These are phyloP conservation scores for Termitomyces sp. DNA, from an alignment of 768 basidiomycete species.

Conservation along the genomic window DNA sequence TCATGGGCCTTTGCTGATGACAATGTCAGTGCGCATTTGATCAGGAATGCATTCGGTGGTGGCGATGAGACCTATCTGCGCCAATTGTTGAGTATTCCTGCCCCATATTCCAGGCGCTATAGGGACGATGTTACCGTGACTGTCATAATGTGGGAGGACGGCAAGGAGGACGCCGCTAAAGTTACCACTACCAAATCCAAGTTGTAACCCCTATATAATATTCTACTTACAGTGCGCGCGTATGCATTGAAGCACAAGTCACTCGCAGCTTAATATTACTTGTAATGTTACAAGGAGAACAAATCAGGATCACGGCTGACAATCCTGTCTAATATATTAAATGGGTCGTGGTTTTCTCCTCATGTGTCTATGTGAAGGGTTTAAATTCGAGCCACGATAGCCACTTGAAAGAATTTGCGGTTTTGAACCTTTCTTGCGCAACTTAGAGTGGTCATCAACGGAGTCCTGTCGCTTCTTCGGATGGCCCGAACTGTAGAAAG, in stretches of 20 bases:
- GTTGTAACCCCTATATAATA: conserved; percentile 32
- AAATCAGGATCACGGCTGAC: background rate
- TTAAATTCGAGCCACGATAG: conserved; percentile 7
- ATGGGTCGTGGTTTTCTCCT: conserved; percentile 13
- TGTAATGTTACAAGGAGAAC: conserved; percentile 12
- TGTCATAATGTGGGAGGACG: conserved; percentile 81
- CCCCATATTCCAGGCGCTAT: conserved; percentile 69
- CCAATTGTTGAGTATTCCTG: conserved; percentile 72
- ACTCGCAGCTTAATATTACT: conserved; percentile 5
- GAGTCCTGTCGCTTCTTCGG: conserved; percentile 26
- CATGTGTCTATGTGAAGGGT: conserved; percentile 7
- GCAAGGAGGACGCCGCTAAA: conserved; percentile 37
- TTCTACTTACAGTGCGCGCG: background rate
- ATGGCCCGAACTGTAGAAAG: conserved; percentile 26
- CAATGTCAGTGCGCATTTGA: conserved; percentile 76
- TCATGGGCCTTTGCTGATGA: conserved; percentile 79
- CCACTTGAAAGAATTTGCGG: background rate
- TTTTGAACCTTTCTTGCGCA: background rate
- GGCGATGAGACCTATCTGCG: conserved; percentile 56
- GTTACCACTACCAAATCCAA: conserved; percentile 37
- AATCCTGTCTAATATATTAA: conserved; percentile 1
- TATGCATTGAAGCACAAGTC: background rate
- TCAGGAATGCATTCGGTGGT: conserved; percentile 91
- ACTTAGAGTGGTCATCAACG: conserved; percentile 6
- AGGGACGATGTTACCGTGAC: conserved; percentile 86